These are phyloP conservation scores for Umbilicaria muhlenbergii DNA, from an alignment of 495 filamentous ascomycete species.

Conservation along the genomic window DNA sequence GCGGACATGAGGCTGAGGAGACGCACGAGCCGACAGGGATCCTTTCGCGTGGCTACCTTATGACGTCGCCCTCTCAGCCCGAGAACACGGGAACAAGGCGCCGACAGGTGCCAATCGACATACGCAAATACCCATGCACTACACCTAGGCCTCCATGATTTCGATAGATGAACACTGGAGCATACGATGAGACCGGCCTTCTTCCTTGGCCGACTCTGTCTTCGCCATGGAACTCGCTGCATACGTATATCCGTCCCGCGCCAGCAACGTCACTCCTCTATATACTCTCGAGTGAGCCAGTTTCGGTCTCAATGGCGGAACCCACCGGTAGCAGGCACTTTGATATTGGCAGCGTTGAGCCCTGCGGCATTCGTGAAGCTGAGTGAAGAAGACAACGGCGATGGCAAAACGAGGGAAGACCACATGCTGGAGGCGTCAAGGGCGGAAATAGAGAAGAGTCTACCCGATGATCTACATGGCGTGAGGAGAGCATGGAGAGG, in stretches of 20 bases:
- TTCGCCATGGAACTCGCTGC: slow-evolving; percentile 18
- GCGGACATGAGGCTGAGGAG: too few species aligned
- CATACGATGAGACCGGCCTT: slow-evolving; percentile 37
- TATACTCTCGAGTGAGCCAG: slow-evolving; percentile 2
- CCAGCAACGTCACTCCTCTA: slow-evolving; percentile 17
- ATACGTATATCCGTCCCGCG: slow-evolving; percentile 6
- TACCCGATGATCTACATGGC: slow-evolving; percentile 42
- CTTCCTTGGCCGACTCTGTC: slow-evolving; percentile 37
- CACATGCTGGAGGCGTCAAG: slow-evolving; percentile 75
- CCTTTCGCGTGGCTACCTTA: too few species aligned
- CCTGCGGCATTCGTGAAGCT: slow-evolving; percentile 60
- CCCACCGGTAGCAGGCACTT: slow-evolving; percentile 16
- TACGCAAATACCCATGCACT: background rate
- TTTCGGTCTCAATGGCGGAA: slow-evolving; percentile 3
- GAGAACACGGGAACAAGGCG: too few species aligned
- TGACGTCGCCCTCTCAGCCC: too few species aligned
- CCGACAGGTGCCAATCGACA: too few species aligned
- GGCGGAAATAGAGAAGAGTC: slow-evolving; percentile 52
- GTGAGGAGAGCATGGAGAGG: slow-evolving; percentile 35
- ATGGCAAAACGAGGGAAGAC: slow-evolving; percentile 57
- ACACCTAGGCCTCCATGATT: background rate
- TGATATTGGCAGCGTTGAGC: slow-evolving; percentile 26
- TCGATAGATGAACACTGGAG: background rate
- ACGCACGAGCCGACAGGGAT: too few species aligned
- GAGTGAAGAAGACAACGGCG: slow-evolving; percentile 44